A percentile compares a stretch with the other conserved stretches of the same genome.
These are phyloP conservation scores for Fusarium zealandicum DNA, from an alignment of 2,329 filamentous ascomycete species.

Conservation along the genomic window DNA sequence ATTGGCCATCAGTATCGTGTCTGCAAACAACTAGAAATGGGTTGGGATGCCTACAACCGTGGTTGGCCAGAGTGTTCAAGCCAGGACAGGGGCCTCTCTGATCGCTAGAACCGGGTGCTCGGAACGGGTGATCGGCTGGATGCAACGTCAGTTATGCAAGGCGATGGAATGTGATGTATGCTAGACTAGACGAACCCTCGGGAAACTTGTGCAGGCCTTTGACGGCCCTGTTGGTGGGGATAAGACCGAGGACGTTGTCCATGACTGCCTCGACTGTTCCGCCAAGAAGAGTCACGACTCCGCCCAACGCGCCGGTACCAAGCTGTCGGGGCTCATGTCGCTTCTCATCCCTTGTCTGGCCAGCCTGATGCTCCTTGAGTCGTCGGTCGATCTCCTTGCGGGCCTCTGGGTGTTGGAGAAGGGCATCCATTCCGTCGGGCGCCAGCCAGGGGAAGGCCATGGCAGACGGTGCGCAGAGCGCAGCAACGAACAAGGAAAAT, in stretches of 20 bases:
- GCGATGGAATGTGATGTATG: not conserved
- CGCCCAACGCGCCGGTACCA: slow-evolving; percentile 1
- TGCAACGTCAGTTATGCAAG: not conserved
- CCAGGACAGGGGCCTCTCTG: slow-evolving; percentile 23
- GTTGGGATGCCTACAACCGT: slow-evolving; percentile 8
- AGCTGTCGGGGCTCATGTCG: slow-evolving; percentile 1
- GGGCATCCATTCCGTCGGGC: slow-evolving; percentile 14
- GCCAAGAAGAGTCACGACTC: slow-evolving; percentile 14
- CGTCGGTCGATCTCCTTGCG: slow-evolving; percentile 21
- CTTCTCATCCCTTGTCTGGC: not conserved
- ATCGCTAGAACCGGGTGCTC: slow-evolving; percentile 9
- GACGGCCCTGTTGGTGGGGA: slow-evolving; percentile 24
- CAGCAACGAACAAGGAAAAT: slow-evolving; percentile 4
- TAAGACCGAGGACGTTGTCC: slow-evolving; percentile 14
- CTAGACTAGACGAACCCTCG: not conserved
- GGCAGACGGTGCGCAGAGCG: slow-evolving; percentile 11
- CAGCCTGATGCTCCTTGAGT: not conserved
- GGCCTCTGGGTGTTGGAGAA: slow-evolving; percentile 18
- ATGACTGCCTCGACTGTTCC: slow-evolving; percentile 20
- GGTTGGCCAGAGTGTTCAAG: slow-evolving; percentile 21
- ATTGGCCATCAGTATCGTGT: not conserved
- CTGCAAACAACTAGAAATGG: fast-evolving
- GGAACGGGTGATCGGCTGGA: slow-evolving; percentile 10
- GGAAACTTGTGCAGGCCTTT: slow-evolving; percentile 23
- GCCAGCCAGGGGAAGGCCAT: slow-evolving; percentile 22